These are phyloP conservation scores for Saccharum hybrid DNA, from an alignment of 202 grass and related monocot species.

Conservation along the genomic window DNA sequence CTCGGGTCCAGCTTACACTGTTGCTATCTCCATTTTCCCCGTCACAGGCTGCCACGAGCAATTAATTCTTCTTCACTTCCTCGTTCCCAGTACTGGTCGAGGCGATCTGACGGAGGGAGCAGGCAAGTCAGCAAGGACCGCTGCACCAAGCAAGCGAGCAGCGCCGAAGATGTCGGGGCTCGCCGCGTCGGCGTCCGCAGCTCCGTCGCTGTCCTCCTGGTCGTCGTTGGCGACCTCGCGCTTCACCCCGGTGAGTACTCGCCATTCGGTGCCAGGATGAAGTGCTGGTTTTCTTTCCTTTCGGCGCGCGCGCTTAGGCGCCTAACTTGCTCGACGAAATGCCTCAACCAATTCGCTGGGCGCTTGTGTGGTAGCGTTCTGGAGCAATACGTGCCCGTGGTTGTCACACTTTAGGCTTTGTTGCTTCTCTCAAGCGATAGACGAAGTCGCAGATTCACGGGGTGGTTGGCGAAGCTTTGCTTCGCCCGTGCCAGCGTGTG, in stretches of 20 bases:
- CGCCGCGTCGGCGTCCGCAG: slow-evolving; percentile 21
- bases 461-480: not conserved
- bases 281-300: not conserved
- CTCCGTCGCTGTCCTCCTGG: slow-evolving; percentile 7
- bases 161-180: slow-evolving; percentile 39
- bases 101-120: not conserved
- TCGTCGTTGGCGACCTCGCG: slow-evolving; percentile 18
- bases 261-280: not conserved
- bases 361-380: not conserved
- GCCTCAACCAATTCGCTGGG: not conserved
- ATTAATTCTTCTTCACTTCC: too few relatives aligned
- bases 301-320: not conserved
- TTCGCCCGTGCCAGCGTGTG: slow-evolving; percentile 2
- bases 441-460: not conserved
- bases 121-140: not conserved
- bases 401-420: not conserved
- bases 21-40: not conserved
- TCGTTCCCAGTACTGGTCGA: not conserved
- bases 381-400: not conserved
- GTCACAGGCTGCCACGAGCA: not conserved
- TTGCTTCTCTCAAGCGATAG: too few relatives aligned
- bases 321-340: slow-evolving; percentile 36
- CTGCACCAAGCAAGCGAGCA: not conserved
- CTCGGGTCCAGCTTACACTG: not conserved
- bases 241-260: slow-evolving; percentile 48